phyloP scores from a whole-genome alignment of 2,329 filamentous ascomycete genomes.

The Talaromyces albobiverticillius region DNA sequence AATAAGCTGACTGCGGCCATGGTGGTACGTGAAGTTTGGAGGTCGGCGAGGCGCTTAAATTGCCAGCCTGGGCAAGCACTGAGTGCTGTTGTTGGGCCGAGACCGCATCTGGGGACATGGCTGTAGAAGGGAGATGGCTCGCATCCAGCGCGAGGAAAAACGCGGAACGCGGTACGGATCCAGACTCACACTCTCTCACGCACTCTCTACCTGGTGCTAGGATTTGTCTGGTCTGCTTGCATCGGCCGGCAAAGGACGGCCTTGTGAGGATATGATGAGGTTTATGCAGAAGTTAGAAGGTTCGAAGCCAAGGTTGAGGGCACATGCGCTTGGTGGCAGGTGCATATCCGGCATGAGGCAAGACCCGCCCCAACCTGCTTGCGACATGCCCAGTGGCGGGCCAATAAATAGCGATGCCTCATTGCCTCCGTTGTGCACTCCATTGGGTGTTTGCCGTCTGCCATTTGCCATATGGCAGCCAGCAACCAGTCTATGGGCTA shows the following conservation, averaged over 20 bases:
- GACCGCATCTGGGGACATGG: slow-evolving; percentile 1
- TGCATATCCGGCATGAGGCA: too few species aligned
- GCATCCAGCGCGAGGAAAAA: slow-evolving; percentile 12
- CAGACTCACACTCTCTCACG: too few species aligned
- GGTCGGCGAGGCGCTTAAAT: not conserved
- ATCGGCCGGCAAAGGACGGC: not conserved
- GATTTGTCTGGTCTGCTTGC: not conserved
- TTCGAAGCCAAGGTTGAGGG: too few species aligned
- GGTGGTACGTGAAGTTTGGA: not conserved
- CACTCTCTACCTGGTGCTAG: not conserved
- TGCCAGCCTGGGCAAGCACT: not conserved
- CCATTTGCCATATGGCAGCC: too few species aligned
- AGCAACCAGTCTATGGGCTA: too few species aligned
- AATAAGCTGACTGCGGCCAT: not conserved
- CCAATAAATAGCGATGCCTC: too few species aligned
- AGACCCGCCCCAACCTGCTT: too few species aligned
- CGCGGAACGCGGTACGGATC: slow-evolving; percentile 11
- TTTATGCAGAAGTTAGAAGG: too few species aligned
- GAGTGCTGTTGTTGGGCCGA: not conserved
- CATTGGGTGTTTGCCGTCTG: too few species aligned
- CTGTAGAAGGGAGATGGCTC: not conserved
- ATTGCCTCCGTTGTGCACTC: too few species aligned
- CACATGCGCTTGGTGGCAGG: too few species aligned
- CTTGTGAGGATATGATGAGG: not conserved
- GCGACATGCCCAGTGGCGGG: too few species aligned